Evolutionary conservation across 371 early-diverging fungal species (phyloP).

Genomic region (Mortierella sp.): DNA sequence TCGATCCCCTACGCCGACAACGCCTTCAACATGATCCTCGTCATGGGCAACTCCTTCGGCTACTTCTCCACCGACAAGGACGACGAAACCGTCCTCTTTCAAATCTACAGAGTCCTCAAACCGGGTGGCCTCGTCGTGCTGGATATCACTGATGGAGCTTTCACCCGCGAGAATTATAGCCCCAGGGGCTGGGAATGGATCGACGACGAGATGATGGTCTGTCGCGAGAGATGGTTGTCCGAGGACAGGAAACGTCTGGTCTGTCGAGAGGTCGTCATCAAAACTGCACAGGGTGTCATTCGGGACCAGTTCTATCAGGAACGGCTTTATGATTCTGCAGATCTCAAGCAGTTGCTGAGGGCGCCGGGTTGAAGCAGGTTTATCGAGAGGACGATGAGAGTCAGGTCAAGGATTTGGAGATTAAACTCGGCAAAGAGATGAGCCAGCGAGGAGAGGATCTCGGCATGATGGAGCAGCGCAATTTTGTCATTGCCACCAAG

Average conservation of each 20-base stretch:
- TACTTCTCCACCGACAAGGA: conserved; percentile 59
- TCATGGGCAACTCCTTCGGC: conserved; percentile 76
- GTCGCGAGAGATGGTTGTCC: conserved; percentile 70
- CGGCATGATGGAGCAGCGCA: conserved; percentile 76
- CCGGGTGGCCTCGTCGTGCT: conserved; percentile 66
- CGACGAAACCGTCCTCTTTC: conserved; percentile 61
- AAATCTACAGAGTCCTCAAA: conserved; percentile 61
- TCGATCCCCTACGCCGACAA: conserved; percentile 62
- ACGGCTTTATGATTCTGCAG: conserved; percentile 63
- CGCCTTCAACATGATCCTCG: conserved; percentile 64
- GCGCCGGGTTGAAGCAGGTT: conserved; percentile 46
- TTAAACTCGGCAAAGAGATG: conserved; percentile 50
- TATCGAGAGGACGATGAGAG: not conserved
- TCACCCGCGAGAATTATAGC: conserved; percentile 64
- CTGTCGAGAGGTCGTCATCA: conserved; percentile 68
- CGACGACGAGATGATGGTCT: conserved; percentile 71
- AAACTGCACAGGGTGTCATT: conserved; percentile 63
- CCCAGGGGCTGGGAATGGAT: conserved; percentile 76
- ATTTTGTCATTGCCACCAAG: conserved; percentile 54
- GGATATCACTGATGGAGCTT: conserved; percentile 71
- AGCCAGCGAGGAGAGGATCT: conserved; percentile 72
- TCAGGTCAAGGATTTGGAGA: not conserved
- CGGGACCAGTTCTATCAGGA: conserved; percentile 78
- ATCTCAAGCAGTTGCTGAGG: conserved; percentile 58
- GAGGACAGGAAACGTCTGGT: conserved; percentile 63